phyloP scores from a whole-genome alignment of 1,284 basidiomycete genomes.

The Irpex sp. region DNA sequence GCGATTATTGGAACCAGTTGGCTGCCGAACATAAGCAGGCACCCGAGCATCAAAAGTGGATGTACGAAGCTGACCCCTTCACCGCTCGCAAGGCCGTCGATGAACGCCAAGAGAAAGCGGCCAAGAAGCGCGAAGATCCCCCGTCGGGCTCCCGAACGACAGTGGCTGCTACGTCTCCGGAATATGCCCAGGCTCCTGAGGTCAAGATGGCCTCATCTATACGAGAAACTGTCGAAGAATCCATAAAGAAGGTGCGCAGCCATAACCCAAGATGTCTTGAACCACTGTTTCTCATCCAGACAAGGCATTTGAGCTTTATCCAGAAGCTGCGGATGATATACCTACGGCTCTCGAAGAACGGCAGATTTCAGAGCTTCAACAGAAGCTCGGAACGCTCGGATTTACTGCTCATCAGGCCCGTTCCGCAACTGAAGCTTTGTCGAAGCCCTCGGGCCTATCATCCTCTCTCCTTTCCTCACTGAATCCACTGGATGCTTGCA shows the following conservation, averaged over 20 bases:
- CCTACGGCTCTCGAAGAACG: constrained; percentile 24
- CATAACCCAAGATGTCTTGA: not conserved
- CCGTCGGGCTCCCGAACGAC: constrained; percentile 7
- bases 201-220: constrained; percentile 79
- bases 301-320: constrained; percentile 48
- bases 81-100: constrained; percentile 64
- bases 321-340: constrained; percentile 39
- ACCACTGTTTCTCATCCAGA: not conserved
- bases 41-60: constrained; percentile 74
- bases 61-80: constrained; percentile 85
- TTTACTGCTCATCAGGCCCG: constrained; percentile 49
- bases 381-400: constrained; percentile 44
- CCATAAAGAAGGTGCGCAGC: constrained; percentile 64
- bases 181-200: constrained; percentile 70
- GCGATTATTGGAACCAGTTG: constrained; percentile 81
- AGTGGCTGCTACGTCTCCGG: constrained; percentile 29
- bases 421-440: constrained; percentile 47
- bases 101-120: constrained; percentile 53
- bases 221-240: constrained; percentile 78
- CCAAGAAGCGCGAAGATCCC: constrained; percentile 35
- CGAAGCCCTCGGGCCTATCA: constrained; percentile 45
- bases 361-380: constrained; percentile 43
- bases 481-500: constrained; percentile 56
- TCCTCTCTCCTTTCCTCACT: constrained; percentile 44
- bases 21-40: constrained; percentile 64